Evolutionary conservation across 1,139 yeast species (phyloP), one percentile per base, ranked within the genome.

Genomic region (Taphrina flavorubra): DNA sequence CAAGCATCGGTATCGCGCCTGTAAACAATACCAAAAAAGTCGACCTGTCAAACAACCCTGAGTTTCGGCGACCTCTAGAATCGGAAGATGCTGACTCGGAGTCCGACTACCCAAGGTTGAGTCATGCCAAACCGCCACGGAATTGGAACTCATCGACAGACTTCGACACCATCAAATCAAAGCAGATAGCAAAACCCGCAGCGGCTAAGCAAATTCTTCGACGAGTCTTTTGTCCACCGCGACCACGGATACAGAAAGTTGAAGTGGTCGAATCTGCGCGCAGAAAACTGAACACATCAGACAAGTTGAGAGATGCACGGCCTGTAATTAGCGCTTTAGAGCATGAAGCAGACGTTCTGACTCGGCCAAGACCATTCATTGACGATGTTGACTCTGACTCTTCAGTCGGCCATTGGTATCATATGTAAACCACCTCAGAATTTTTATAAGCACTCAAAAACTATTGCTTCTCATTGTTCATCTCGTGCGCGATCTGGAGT

Each of bases 341-440:
- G 47, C 47, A 2, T n/a, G 18, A 5, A n/a, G 18, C 47, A 44
- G 47, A 44, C 47, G 47, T 25, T 5, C 53, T 49, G 18, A 7
- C 8, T 11, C 53, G 36, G 2, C 53, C 53, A 1, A 49, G 20
- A n/a, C 53, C 53, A 7, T 49, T 49, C 53, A 36, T 49, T n/a
- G 20, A 36, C 2, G 53, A 49, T 13, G 53, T 49, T n/a, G 53
- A 49, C 36, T 49, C 53, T 20, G 53, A 49, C 53, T 49, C 53
- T n/a, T 49, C 53, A 8, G 53, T 49, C 13, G 53, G 53, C 8
- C 53, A 25, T 49, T 49, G 53, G 53, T 49, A 49, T 49, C 53
- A 49, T n/a, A 49, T 49, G 53, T 49, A 49, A 36, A 8, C n/a
- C 31, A 25, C 4, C 4, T 25, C 2, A 25, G 31, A 25, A 25